phyloP scores from a whole-genome alignment of 805 yeast genomes.

The Pichia gijzeniarum region DNA sequence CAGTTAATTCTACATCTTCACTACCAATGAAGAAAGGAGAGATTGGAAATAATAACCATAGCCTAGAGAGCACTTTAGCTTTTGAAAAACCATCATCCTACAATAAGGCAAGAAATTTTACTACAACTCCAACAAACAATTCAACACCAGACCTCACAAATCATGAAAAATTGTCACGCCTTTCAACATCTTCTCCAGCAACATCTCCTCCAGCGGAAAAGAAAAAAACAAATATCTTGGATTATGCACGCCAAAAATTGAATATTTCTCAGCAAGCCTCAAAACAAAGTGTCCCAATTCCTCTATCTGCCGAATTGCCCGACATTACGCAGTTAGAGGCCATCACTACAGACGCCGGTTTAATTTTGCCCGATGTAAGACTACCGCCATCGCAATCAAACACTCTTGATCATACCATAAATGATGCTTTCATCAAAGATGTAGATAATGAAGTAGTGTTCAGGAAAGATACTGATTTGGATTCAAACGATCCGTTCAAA shows the following conservation, averaged over 20 bases:
- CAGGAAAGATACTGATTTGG: background rate
- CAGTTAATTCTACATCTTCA: background rate
- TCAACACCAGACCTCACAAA: slow-evolving; percentile 11
- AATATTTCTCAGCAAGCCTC: background rate
- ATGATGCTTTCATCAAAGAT: background rate
- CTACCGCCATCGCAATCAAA: background rate
- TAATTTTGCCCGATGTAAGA: slow-evolving; percentile 2
- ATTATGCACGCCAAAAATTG: slow-evolving; percentile 9
- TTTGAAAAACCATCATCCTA: slow-evolving; percentile 4
- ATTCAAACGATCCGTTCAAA: background rate
- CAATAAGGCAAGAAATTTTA: slow-evolving; percentile 5
- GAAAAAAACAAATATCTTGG: slow-evolving; percentile 1
- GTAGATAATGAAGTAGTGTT: background rate
- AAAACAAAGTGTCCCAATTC: slow-evolving; percentile 1
- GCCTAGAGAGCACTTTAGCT: background rate
- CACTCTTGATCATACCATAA: no score
- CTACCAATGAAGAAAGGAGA: background rate
- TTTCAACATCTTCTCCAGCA: background rate
- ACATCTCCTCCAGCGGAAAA: background rate
- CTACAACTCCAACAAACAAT: slow-evolving; percentile 8
- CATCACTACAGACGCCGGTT: background rate
- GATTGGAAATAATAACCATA: background rate
- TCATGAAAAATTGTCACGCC: background rate
- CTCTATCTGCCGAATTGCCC: background rate
- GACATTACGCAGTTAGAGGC: background rate